These are phyloP conservation scores for Globisporangium echinulatum DNA, from an alignment of 352 stramenopile genomes.

Conservation along the genomic window DNA sequence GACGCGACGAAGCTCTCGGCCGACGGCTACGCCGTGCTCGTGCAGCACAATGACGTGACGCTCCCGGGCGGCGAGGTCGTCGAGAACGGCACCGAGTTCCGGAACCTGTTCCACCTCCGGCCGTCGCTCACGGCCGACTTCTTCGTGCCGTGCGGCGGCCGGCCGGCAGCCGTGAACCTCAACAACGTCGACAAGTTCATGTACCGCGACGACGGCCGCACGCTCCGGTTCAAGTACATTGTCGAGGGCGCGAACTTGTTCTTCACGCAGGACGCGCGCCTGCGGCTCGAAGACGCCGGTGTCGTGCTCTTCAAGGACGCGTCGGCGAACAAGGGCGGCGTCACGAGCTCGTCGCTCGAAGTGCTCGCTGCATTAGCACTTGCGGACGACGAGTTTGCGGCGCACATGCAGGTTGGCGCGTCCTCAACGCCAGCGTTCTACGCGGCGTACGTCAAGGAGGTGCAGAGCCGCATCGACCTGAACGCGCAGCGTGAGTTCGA, in stretches of 20 bases:
- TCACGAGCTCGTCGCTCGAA: slow-evolving; percentile 75
- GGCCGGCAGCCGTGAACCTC: slow-evolving; percentile 94
- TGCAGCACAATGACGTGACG: slow-evolving; percentile 67
- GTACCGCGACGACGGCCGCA: slow-evolving; percentile 56
- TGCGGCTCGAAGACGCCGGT: slow-evolving; percentile 91
- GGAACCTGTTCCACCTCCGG: slow-evolving; percentile 97
- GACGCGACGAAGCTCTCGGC: slow-evolving; percentile 64
- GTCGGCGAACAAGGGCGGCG: slow-evolving; percentile 86
- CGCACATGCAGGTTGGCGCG: slow-evolving; percentile 78
- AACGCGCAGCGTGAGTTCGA: slow-evolving; percentile 80
- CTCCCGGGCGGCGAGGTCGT: slow-evolving; percentile 62
- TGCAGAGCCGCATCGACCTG: slow-evolving; percentile 71
- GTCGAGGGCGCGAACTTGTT: slow-evolving; percentile 98
- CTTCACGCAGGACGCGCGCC: slow-evolving; percentile 92
- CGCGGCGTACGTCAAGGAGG: slow-evolving; percentile 69
- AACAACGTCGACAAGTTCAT: slow-evolving; percentile 93
- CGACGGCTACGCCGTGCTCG: slow-evolving; percentile 60
- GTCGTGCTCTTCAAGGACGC: slow-evolving; percentile 97
- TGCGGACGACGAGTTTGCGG: slow-evolving; percentile 68
- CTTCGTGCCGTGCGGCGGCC: slow-evolving; percentile 95
- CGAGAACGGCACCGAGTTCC: slow-evolving; percentile 93
- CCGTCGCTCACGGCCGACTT: slow-evolving; percentile 90
- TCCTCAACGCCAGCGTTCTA: slow-evolving; percentile 64
- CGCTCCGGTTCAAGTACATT: slow-evolving; percentile 92
- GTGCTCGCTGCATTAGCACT: slow-evolving; percentile 69